A percentile compares a stretch with the other conserved stretches of the same genome.
These are phyloP conservation scores for Ceratobasidium sp. DNA, from an alignment of 1,284 basidiomycete species.

Conservation along the genomic window DNA sequence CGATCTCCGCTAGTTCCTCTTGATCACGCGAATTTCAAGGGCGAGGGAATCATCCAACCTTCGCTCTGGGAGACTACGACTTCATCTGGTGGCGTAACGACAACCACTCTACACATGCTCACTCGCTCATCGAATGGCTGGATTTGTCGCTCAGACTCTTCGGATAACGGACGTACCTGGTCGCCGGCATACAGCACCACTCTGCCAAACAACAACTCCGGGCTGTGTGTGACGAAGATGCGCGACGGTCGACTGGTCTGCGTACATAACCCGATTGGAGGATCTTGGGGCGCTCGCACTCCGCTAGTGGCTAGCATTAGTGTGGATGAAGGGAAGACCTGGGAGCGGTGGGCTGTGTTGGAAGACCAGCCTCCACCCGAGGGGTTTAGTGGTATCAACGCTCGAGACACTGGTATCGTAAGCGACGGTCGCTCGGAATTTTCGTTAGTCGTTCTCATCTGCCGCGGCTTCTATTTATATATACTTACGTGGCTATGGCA, in stretches of 20 bases:
- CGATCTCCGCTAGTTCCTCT: slow-evolving; percentile 44
- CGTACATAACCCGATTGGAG: slow-evolving; percentile 46
- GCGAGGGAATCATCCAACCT: slow-evolving; percentile 51
- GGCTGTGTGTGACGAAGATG: slow-evolving; percentile 32
- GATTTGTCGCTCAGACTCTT: slow-evolving; percentile 48
- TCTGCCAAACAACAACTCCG: slow-evolving; percentile 51
- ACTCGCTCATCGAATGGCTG: slow-evolving; percentile 46
- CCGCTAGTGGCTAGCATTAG: slow-evolving; percentile 48
- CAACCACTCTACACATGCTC: slow-evolving; percentile 44
- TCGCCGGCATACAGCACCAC: slow-evolving; percentile 45
- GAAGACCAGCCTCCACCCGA: slow-evolving; percentile 48
- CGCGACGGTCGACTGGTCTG: slow-evolving; percentile 48
- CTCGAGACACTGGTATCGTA: slow-evolving; percentile 50
- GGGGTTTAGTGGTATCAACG: slow-evolving; percentile 46
- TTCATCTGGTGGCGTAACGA: not conserved
- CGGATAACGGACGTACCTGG: slow-evolving; percentile 49
- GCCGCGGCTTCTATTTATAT: too few species aligned
- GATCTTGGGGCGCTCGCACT: slow-evolving; percentile 50
- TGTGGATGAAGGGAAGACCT: slow-evolving; percentile 49
- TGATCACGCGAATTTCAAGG: slow-evolving; percentile 48
- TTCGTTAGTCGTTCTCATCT: slow-evolving; percentile 34
- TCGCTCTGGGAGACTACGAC: slow-evolving; percentile 48
- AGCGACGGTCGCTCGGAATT: slow-evolving; percentile 50
- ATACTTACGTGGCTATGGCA: too few species aligned
- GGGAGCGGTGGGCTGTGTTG: slow-evolving; percentile 48